Evolutionary conservation across 2,329 filamentous ascomycete species (phyloP).

Genomic region (Thyridium curvatum): DNA sequence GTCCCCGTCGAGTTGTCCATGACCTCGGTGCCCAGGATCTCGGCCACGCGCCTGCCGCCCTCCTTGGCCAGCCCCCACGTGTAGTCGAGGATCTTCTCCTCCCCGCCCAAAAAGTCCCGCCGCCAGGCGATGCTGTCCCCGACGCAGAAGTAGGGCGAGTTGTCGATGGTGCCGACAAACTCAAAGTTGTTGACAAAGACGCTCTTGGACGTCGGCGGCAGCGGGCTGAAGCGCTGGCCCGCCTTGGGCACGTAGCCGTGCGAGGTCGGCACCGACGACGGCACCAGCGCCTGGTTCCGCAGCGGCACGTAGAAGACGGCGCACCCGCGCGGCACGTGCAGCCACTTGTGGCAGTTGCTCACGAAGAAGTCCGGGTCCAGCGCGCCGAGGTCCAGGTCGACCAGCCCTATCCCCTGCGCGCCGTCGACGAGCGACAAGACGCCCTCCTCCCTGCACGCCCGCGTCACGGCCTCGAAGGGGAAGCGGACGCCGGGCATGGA

Average conservation of each 20-base stretch:
- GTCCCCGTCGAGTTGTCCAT: conserved; percentile 60
- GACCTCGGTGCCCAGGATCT: conserved; percentile 61
- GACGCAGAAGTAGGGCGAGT: conserved; percentile 64
- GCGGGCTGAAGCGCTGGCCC: conserved; percentile 26
- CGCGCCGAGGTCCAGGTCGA: conserved; percentile 52
- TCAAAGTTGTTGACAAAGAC: conserved; percentile 67
- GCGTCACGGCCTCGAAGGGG: conserved; percentile 65
- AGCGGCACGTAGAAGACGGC: conserved; percentile 74
- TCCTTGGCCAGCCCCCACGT: conserved; percentile 54
- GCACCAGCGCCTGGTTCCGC: conserved; percentile 70
- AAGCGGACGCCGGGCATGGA: conserved; percentile 73
- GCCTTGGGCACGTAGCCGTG: conserved; percentile 61
- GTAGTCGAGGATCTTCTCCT: conserved; percentile 62
- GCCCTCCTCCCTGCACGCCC: conserved; percentile 57
- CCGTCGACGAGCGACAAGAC: conserved; percentile 75
- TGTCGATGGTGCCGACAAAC: conserved; percentile 71
- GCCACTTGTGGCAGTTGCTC: conserved; percentile 88
- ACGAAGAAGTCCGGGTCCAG: conserved; percentile 82
- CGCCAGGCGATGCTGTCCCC: conserved; percentile 69
- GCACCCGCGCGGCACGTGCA: conserved; percentile 72
- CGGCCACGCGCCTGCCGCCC: conserved; percentile 55
- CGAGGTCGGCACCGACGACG: conserved; percentile 70
- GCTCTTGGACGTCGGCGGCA: conserved; percentile 40
- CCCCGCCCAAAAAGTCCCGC: conserved; percentile 62
- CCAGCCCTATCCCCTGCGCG: conserved; percentile 78